Evolutionary conservation across 2,329 filamentous ascomycete genomes (phyloP).

Genomic region (Penicillium sp.): DNA sequence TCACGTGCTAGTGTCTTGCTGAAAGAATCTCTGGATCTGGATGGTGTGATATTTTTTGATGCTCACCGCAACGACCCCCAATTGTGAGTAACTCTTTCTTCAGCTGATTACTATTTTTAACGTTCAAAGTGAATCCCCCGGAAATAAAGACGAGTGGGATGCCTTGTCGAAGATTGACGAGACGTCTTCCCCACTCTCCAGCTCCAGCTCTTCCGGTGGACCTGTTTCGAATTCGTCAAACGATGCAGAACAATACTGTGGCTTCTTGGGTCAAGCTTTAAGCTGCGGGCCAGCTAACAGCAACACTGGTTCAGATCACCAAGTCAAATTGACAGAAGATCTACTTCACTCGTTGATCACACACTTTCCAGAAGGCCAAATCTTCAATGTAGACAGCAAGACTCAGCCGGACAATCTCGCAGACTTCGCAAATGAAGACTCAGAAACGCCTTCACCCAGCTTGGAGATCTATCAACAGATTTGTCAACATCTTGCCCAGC

Average conservation of each 20-base stretch:
- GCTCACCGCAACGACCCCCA: conserved; percentile 23
- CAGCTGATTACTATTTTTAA: not conserved
- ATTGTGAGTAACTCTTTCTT: conserved; percentile 18
- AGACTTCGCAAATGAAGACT: not conserved
- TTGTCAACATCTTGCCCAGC: conserved; percentile 11
- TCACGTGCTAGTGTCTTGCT: conserved; percentile 45
- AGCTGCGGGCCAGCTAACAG: not conserved
- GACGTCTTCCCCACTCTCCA: not conserved
- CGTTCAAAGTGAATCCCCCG: conserved; percentile 15
- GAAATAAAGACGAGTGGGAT: conserved; percentile 24
- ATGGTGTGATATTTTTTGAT: conserved; percentile 37
- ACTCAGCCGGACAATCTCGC: not conserved
- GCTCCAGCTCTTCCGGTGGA: not conserved
- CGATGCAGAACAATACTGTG: conserved; percentile 15
- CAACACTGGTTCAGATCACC: not conserved
- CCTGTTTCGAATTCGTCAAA: not conserved
- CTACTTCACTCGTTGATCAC: conserved; percentile 18
- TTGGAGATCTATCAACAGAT: conserved; percentile 8
- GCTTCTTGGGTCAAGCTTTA: conserved; percentile 19
- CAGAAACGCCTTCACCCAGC: not conserved
- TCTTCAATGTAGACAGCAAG: conserved; percentile 17
- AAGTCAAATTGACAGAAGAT: conserved; percentile 15
- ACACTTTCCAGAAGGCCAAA: conserved; percentile 26
- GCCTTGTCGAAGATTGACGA: conserved; percentile 11
- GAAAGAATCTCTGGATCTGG: conserved; percentile 42